Base-by-base conservation (phyloP, 768 basidiomycete genomes). In the Phylloporus sp. region DNA sequence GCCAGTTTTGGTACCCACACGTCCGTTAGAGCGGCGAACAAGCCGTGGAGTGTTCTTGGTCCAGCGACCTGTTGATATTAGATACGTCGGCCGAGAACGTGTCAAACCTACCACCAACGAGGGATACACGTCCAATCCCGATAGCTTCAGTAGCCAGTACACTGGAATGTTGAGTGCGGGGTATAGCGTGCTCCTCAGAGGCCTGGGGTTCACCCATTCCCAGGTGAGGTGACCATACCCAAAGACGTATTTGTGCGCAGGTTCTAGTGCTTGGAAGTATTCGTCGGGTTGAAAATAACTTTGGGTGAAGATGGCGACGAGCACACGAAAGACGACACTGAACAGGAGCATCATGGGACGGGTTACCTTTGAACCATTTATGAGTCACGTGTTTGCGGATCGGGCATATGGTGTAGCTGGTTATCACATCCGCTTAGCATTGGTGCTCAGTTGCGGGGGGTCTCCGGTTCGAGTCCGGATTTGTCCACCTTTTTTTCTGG, bases 221-320 rank as follows among this genome's bases (percentile, higher is more conserved):
- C 96, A 99, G 20, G 94, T 97, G 33, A 92, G 72, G 55, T 84
- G 77, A 3, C 93, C 95, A 67, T 91, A 91, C 37, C 93, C 92
- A 63, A 90, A 98, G 40, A 96, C 90, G 34, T 83, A 68, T 46
- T 75, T 75, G 64, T 98, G 88, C 0, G 96, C 96, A 37, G 90
- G 86, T 62, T 99, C 96, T 35, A 98, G 76, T 6, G 92, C 79
- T 62, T 99, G 96, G 58, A 86, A 97, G 66, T 88, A 95, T 67
- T 98, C 96, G 66, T 99, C 96, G 9, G 96, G 93, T 64, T 97
- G 94, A 64, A 98, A 98, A 70, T 86, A 88, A 5, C 93, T 90
- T 44, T 77, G 75, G 0, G 90, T 93, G 32, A 70, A 67, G 26
- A 94, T 61, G 0, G 90, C 84, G 36, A 89, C 70, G 8, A 69